Percentiles rank a stretch among this genome's conserved stretches.
These are phyloP conservation scores for Ogataea ramenticola DNA, from an alignment of 805 yeast genomes.

Conservation along the genomic window DNA sequence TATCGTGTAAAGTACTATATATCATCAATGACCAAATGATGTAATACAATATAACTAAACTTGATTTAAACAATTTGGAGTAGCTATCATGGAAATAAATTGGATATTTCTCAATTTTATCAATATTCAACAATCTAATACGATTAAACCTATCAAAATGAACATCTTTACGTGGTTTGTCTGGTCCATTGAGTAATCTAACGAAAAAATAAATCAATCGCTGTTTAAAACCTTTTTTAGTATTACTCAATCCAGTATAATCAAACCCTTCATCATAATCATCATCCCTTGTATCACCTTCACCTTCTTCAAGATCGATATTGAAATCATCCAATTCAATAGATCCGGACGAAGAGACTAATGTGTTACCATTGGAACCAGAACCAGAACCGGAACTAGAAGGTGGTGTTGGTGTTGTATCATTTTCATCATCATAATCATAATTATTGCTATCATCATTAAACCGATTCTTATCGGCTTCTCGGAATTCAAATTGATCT, in stretches of 20 bases:
- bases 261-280: neutral
- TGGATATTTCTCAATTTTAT: neutral
- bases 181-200: neutral
- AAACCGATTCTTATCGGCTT: no score
- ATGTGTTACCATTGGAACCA: no score
- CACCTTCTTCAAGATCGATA: neutral
- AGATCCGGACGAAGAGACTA: neutral
- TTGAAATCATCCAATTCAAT: neutral
- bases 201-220: neutral
- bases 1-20: constrained; percentile 35
- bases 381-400: neutral
- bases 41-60: constrained; percentile 28
- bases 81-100: neutral
- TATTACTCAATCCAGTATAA: neutral
- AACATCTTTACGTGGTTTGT: neutral
- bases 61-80: neutral
- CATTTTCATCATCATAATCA: no score
- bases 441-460: neutral
- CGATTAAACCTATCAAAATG: neutral
- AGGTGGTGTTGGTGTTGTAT: neutral
- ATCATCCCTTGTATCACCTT: no score
- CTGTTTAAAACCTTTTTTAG: no score
- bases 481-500: no score
- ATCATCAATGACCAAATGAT: constrained; percentile 38
- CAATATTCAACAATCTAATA: neutral